These are phyloP conservation scores for Amoebophrya sp. DNA, from an alignment of 169 alveolate species.

Conservation along the genomic window DNA sequence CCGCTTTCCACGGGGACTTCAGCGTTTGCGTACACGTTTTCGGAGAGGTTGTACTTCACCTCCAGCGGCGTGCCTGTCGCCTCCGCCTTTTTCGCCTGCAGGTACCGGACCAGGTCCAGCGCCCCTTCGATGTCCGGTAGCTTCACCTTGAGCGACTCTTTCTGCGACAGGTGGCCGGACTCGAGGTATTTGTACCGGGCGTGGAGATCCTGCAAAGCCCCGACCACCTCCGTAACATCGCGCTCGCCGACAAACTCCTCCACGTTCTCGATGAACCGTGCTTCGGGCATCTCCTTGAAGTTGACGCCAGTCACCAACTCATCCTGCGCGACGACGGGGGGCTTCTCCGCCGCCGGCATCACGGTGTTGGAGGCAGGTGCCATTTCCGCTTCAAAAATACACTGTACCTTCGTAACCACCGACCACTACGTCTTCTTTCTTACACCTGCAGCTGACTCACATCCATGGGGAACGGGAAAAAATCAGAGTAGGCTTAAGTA, in stretches of 20 bases:
- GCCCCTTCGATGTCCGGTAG: background rate
- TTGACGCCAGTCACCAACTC: background rate
- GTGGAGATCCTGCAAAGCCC: background rate
- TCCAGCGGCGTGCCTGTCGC: background rate
- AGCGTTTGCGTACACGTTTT: background rate
- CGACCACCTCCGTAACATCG: background rate
- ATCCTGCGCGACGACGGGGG: background rate
- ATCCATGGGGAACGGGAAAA: no score
- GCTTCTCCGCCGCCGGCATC: background rate
- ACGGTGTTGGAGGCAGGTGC: background rate
- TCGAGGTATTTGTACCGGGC: background rate
- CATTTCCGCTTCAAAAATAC: background rate
- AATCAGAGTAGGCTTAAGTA: no score
- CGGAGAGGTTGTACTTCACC: background rate
- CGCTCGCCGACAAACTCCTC: background rate
- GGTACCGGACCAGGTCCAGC: background rate
- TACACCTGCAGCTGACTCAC: no score
- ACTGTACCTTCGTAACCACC: no score
- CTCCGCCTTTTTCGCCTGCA: background rate
- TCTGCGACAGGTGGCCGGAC: background rate
- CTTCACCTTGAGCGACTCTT: background rate
- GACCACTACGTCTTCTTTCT: no score
- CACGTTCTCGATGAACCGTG: background rate
- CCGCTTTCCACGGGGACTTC: background rate
- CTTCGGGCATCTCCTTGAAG: background rate